Evolutionary conservation across 345 rosid genomes (phyloP).

Genomic region (Eucalyptus pauciflora): DNA sequence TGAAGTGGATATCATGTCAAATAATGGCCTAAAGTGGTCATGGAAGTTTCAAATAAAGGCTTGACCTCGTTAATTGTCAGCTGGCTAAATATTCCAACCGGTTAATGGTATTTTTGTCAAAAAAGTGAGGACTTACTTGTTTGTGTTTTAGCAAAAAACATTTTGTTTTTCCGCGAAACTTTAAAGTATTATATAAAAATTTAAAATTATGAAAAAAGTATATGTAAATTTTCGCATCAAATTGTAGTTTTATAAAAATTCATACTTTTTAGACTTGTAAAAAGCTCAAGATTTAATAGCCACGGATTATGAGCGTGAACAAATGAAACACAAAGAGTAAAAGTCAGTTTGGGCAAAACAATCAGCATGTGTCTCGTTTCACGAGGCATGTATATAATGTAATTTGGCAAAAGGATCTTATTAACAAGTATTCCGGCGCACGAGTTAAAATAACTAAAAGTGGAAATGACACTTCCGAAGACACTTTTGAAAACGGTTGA

Average conservation of each 20-base stretch:
- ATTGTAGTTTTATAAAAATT: neutral
- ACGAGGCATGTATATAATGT: neutral
- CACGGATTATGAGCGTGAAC: too few relatives aligned
- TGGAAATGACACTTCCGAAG: neutral
- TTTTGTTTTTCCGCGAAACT: neutral
- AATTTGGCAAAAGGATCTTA: neutral
- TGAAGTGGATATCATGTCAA: too few relatives aligned
- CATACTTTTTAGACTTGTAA: neutral
- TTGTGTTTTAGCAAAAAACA: neutral
- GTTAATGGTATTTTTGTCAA: too few relatives aligned
- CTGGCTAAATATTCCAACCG: too few relatives aligned
- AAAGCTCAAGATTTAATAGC: too few relatives aligned
- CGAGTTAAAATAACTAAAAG: neutral
- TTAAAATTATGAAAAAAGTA: neutral
- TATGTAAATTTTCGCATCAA: fast-evolving
- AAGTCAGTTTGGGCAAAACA: too few relatives aligned
- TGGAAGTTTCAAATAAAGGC: too few relatives aligned
- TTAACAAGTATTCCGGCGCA: neutral
- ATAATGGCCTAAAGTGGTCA: too few relatives aligned
- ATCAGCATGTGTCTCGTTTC: neutral
- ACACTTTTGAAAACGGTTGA: neutral
- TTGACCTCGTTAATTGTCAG: fast-evolving
- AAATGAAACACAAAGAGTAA: too few relatives aligned
- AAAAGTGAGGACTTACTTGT: neutral
- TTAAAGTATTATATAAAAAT: too few relatives aligned